These are phyloP conservation scores for Verticillium zaregamsianum DNA, from an alignment of 2,329 filamentous ascomycete species.

Conservation along the genomic window DNA sequence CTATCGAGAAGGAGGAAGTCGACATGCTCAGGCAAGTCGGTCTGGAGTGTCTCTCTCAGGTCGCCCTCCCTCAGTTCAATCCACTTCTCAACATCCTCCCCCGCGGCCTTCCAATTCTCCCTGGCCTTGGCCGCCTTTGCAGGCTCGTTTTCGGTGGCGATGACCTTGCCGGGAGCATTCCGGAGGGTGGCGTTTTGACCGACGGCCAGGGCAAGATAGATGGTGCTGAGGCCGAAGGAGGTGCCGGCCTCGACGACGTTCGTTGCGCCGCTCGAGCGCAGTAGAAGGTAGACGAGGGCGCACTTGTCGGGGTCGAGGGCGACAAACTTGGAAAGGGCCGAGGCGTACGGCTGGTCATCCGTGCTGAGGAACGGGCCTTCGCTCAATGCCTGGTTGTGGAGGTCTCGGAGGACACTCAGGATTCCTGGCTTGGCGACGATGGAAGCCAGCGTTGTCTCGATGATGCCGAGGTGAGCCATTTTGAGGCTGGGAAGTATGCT, in stretches of 20 bases:
- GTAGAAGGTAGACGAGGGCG: slow-evolving; percentile 50
- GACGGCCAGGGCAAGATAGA: slow-evolving; percentile 57
- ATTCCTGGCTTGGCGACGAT: no score
- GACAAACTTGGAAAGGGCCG: slow-evolving; percentile 47
- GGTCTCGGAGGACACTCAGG: slow-evolving; percentile 18
- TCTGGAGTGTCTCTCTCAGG: slow-evolving; percentile 46
- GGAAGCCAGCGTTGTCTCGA: no score
- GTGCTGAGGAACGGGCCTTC: slow-evolving; percentile 25
- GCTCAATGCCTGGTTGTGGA: slow-evolving; percentile 24
- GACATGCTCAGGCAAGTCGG: slow-evolving; percentile 40
- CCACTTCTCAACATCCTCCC: slow-evolving; percentile 38
- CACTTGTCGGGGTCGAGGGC: slow-evolving; percentile 57
- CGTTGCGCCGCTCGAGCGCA: slow-evolving; percentile 41
- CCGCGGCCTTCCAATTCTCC: slow-evolving; percentile 49
- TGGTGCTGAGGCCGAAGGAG: slow-evolving; percentile 57
- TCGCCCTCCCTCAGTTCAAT: slow-evolving; percentile 58
- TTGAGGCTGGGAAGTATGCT: no score
- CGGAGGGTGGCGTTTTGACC: slow-evolving; percentile 34
- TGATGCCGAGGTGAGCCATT: no score
- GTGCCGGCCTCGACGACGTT: slow-evolving; percentile 58
- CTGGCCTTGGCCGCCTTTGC: slow-evolving; percentile 47
- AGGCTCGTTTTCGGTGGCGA: slow-evolving; percentile 57
- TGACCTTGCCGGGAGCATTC: slow-evolving; percentile 36
- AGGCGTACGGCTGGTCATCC: slow-evolving; percentile 7
- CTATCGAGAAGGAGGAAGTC: slow-evolving; percentile 58